Evolutionary conservation across 345 rosid genomes (phyloP).

Genomic region (Iberis pinnata): DNA sequence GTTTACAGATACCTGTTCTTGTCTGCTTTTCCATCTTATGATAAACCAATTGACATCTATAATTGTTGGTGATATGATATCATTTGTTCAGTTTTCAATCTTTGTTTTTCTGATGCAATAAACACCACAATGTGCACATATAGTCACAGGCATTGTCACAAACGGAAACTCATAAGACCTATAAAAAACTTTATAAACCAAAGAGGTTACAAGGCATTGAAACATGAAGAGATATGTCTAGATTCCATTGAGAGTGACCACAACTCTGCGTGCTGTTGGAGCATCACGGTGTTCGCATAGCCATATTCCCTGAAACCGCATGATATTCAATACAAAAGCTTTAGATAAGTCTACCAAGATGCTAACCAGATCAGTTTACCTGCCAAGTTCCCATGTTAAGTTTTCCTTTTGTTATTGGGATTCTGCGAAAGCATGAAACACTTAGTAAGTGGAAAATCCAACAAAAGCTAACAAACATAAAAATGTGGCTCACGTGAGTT

Average conservation of each 20-base stretch:
- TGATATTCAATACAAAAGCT: conserved; percentile 16
- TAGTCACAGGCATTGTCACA: too few species aligned
- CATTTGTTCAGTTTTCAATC: too few species aligned
- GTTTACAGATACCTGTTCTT: too few species aligned
- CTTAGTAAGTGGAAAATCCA: not conserved
- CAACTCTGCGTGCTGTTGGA: conserved; percentile 72
- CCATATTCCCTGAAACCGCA: conserved; percentile 73
- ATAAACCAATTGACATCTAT: too few species aligned
- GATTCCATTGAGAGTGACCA: conserved; percentile 77
- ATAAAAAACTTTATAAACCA: too few species aligned
- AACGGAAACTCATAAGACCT: too few species aligned
- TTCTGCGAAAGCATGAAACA: conserved; percentile 38
- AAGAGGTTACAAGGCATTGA: not conserved
- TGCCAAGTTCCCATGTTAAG: conserved; percentile 98
- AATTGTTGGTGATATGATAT: too few species aligned
- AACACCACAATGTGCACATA: too few species aligned
- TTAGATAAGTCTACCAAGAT: not conserved
- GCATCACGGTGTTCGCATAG: conserved; percentile 90
- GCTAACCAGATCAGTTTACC: conserved; percentile 33
- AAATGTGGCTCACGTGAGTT: conserved; percentile 54
- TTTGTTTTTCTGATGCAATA: too few species aligned
- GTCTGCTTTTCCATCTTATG: too few species aligned
- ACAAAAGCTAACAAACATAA: too few species aligned
- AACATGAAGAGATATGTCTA: conserved; percentile 5
- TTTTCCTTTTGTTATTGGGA: conserved; percentile 75